phyloP scores from a whole-genome alignment of 2,329 filamentous ascomycete genomes.

The Pseudocercospora musae region DNA sequence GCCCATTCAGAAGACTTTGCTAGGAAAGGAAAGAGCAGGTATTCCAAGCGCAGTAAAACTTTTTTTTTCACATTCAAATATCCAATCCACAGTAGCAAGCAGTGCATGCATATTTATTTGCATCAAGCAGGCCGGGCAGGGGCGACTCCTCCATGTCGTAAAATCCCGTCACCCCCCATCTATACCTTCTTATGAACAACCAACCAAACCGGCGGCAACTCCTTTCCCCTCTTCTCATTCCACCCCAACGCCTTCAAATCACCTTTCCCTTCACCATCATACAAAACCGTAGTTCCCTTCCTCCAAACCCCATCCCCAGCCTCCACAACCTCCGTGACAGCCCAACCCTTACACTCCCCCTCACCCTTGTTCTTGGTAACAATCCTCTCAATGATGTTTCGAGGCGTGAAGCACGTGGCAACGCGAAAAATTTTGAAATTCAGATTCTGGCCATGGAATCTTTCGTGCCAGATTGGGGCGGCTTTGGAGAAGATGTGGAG shows the following conservation, averaged over 20 bases:
- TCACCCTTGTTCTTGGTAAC: conserved; percentile 17
- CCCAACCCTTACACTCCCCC: conserved; percentile 29
- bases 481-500: conserved; percentile 32
- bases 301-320: conserved; percentile 30
- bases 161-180: too few relatives aligned
- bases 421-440: conserved; percentile 36
- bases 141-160: too few relatives aligned
- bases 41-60: too few relatives aligned
- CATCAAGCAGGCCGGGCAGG: too few relatives aligned
- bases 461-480: conserved; percentile 27
- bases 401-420: conserved; percentile 25
- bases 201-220: conserved; percentile 36
- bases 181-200: conserved; percentile 35
- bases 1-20: too few relatives aligned
- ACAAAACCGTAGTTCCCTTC: conserved; percentile 33
- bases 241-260: conserved; percentile 36
- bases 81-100: too few relatives aligned
- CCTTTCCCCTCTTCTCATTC: conserved; percentile 30
- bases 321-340: conserved; percentile 35
- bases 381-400: conserved; percentile 32
- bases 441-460: conserved; percentile 18
- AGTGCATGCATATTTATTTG: too few relatives aligned
- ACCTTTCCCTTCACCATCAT: conserved; percentile 28
- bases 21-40: too few relatives aligned
- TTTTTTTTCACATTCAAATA: too few relatives aligned